Percentiles rank a stretch among this genome's conserved stretches.
Evolutionary conservation across 495 filamentous ascomycete genomes (phyloP).

Genomic region (Cercophora samala): DNA sequence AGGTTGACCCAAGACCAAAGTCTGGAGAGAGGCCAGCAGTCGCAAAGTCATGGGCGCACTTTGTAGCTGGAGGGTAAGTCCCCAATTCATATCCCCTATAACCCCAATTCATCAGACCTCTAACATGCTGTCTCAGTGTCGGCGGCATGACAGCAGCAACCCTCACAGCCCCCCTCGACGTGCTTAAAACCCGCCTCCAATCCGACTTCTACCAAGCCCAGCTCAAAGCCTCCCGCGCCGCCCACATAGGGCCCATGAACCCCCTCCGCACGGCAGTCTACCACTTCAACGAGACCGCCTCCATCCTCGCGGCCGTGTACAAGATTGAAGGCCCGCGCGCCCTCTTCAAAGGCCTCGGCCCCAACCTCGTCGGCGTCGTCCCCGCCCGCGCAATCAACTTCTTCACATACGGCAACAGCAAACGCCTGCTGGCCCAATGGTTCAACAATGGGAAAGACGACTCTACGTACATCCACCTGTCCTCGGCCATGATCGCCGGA

Average conservation of each 20-base stretch:
- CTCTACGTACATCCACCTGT: slow-evolving; percentile 67
- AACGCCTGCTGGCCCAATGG: slow-evolving; percentile 65
- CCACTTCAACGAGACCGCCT: slow-evolving; percentile 73
- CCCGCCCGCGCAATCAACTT: slow-evolving; percentile 86
- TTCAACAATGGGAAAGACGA: slow-evolving; percentile 61
- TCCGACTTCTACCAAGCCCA: slow-evolving; percentile 85
- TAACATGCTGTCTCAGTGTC: slow-evolving; percentile 47
- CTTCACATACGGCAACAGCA: slow-evolving; percentile 84
- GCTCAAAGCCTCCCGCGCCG: slow-evolving; percentile 46
- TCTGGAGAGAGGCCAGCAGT: slow-evolving; percentile 44
- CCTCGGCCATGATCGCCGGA: slow-evolving; percentile 68
- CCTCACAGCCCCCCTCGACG: slow-evolving; percentile 85
- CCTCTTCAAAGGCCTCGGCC: slow-evolving; percentile 84
- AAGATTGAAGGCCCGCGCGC: slow-evolving; percentile 75
- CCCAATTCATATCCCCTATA: neutral
- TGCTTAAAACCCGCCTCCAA: slow-evolving; percentile 85
- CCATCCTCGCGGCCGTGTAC: slow-evolving; percentile 75
- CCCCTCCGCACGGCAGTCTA: slow-evolving; percentile 49
- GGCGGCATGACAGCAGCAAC: slow-evolving; percentile 85
- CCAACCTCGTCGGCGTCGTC: slow-evolving; percentile 82
- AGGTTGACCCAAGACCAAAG: slow-evolving; percentile 45
- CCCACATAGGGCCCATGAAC: slow-evolving; percentile 39
- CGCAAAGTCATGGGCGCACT: slow-evolving; percentile 81
- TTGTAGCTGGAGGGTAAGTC: slow-evolving; percentile 80
- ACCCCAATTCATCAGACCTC: slow-evolving; percentile 17